These are phyloP conservation scores for Pseudocercospora macadamiae DNA, from an alignment of 2,329 filamentous ascomycete genomes.

Conservation along the genomic window DNA sequence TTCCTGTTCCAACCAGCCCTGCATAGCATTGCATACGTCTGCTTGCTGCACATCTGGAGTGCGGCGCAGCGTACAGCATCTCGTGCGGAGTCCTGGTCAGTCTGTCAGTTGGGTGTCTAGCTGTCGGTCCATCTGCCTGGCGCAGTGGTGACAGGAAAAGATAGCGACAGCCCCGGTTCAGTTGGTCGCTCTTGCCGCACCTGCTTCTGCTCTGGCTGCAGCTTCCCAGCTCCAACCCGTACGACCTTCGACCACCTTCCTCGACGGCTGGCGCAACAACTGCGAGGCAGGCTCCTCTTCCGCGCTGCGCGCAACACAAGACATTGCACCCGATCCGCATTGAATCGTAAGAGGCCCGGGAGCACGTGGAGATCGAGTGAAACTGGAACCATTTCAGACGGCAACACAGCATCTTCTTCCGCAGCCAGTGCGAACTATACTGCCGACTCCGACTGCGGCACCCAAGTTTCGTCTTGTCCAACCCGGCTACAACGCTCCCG, in stretches of 20 bases:
- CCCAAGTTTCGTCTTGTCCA: slow-evolving; percentile 4
- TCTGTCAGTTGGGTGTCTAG: too few relatives aligned
- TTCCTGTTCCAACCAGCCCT: slow-evolving; percentile 20
- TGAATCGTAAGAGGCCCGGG: slow-evolving; percentile 1
- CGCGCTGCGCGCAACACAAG: slow-evolving; percentile 17
- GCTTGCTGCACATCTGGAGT: slow-evolving; percentile 12
- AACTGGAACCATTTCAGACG: slow-evolving; percentile 8
- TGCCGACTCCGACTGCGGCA: slow-evolving; percentile 4
- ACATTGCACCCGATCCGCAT: not conserved
- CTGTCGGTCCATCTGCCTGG: slow-evolving; percentile 24
- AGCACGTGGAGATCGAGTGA: slow-evolving; percentile 8
- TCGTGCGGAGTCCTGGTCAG: not conserved
- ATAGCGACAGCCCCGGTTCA: slow-evolving; percentile 14
- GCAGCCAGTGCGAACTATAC: slow-evolving; percentile 5
- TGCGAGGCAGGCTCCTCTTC: slow-evolving; percentile 17
- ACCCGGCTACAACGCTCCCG: slow-evolving; percentile 7
- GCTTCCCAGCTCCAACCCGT: slow-evolving; percentile 12
- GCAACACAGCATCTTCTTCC: not conserved
- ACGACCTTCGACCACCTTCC: slow-evolving; percentile 7
- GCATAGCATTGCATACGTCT: slow-evolving; percentile 11
- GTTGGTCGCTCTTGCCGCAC: too few relatives aligned
- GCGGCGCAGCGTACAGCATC: slow-evolving; percentile 11
- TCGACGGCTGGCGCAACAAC: slow-evolving; percentile 10
- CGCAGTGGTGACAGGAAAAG: slow-evolving; percentile 19
- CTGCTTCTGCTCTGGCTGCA: too few relatives aligned